phyloP scores from a whole-genome alignment of 164 flowering plant species.

The Nymphaea colorata region DNA sequence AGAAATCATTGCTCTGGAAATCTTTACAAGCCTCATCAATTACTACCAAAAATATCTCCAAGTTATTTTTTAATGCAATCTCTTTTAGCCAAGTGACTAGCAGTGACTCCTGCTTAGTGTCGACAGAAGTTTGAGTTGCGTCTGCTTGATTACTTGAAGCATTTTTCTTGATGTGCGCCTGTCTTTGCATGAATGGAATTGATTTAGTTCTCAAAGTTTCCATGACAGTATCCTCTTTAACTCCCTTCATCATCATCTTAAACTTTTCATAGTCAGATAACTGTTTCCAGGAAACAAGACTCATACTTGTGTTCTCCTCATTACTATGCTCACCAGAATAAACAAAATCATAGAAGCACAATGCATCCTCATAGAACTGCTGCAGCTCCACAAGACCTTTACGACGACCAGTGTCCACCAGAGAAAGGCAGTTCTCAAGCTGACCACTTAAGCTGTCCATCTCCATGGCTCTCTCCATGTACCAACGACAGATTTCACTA shows the following conservation, averaged over 20 bases:
- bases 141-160: conserved; percentile 5
- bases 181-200: conserved; percentile 63
- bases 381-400: conserved; percentile 70
- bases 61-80: conserved; percentile 46
- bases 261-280: conserved; percentile 87
- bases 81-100: conserved; percentile 87
- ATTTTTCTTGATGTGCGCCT: conserved; percentile 9
- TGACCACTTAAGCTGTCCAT: conserved; percentile 81
- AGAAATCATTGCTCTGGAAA: conserved; percentile 25
- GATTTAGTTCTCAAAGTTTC: conserved; percentile 41
- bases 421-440: conserved; percentile 65
- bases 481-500: conserved; percentile 62
- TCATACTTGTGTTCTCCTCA: conserved; percentile 32
- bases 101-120: conserved; percentile 41
- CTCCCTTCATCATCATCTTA: conserved; percentile 63
- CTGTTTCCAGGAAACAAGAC: conserved; percentile 63
- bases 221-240: conserved; percentile 55
- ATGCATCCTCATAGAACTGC: conserved; percentile 47
- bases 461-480: conserved; percentile 66
- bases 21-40: conserved; percentile 75
- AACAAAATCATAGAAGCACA: conserved; percentile 61
- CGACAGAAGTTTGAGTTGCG: conserved; percentile 7
- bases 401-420: conserved; percentile 65
- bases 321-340: conserved; percentile 47
- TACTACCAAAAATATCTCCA: conserved; percentile 59